A percentile compares a stretch with the other conserved stretches of the same genome.
Conservation (phyloP, 2,329 filamentous ascomycete species). For the Aspergillus felis region DNA sequence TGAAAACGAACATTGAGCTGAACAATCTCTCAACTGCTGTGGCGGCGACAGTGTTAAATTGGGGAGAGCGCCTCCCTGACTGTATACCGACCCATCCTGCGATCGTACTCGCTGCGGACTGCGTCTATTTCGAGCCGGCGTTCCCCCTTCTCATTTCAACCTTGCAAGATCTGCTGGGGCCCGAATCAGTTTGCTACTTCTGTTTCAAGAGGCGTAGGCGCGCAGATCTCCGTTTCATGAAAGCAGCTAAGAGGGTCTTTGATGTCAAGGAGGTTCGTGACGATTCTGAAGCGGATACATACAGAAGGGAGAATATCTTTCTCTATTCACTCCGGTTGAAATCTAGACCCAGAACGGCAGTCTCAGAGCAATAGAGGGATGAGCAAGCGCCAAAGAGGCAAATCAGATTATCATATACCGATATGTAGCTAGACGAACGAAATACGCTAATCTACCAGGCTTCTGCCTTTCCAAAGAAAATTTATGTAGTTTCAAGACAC, state of each 20-base stretch:
- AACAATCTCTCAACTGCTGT: conserved; percentile 66
- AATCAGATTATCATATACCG: neutral
- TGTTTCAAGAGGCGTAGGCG: conserved; percentile 92
- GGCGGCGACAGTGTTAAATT: conserved; percentile 70
- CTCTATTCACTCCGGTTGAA: conserved; percentile 35
- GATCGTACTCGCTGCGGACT: conserved; percentile 89
- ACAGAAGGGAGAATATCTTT: conserved; percentile 38
- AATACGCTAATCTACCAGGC: neutral
- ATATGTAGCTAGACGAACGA: neutral
- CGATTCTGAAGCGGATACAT: conserved; percentile 39
- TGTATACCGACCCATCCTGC: conserved; percentile 56
- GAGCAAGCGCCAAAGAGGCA: neutral
- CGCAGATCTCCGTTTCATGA: conserved; percentile 73
- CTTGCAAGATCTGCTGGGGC: conserved; percentile 66
- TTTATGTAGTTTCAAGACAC: neutral
- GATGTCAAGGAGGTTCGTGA: conserved; percentile 59
- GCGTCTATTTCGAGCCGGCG: conserved; percentile 94
- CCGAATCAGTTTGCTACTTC: conserved; percentile 69
- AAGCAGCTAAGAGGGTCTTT: conserved; percentile 65
- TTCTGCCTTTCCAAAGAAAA: neutral
- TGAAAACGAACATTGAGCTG: conserved; percentile 80
- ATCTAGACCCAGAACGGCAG: neutral
- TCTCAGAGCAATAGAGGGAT: conserved; percentile 1
- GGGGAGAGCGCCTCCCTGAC: conserved; percentile 51
- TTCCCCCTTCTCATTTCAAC: conserved; percentile 84